Percentiles rank a stretch among this genome's conserved stretches.
Conservation (phyloP, 163 green algal genomes). For the Chlamydomonas reinhardtii region DNA sequence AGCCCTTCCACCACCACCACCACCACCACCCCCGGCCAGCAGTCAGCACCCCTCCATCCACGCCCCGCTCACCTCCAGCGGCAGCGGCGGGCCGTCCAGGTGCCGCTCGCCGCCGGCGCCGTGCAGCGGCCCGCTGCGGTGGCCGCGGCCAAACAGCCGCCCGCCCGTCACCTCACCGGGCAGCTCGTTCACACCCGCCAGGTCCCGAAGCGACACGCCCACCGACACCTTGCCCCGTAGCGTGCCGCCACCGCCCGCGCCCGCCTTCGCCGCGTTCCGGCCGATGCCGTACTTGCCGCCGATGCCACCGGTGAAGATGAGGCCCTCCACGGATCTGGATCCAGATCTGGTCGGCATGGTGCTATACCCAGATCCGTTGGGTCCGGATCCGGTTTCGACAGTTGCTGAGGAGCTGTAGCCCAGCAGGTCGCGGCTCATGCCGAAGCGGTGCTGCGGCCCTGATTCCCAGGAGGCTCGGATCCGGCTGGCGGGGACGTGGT, state of each 20-base stretch:
- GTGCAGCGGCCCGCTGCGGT: background rate
- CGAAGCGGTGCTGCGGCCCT: too few species aligned
- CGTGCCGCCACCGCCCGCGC: background rate
- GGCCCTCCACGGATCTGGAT: background rate
- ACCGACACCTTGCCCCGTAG: background rate
- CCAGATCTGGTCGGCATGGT: background rate
- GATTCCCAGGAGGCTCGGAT: background rate
- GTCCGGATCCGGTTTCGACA: too few species aligned
- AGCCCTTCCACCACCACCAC: too few species aligned
- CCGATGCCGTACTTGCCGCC: conserved; percentile 4
- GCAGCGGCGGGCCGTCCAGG: background rate
- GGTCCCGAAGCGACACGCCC: conserved; percentile 23
- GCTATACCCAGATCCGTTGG: too few species aligned
- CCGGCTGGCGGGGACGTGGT: too few species aligned
- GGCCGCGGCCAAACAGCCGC: background rate
- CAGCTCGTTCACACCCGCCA: conserved; percentile 22
- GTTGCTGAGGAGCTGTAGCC: background rate
- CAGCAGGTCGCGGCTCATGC: background rate
- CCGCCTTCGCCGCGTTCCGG: too few species aligned
- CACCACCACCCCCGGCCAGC: too few species aligned
- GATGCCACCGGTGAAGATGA: conserved; percentile 21
- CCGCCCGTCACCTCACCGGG: background rate
- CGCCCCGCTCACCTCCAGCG: conserved; percentile 8
- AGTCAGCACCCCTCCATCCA: too few species aligned
- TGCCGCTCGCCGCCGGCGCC: background rate